Conservation (phyloP, 495 filamentous ascomycete genomes). For the Neurospora hispaniola region DNA sequence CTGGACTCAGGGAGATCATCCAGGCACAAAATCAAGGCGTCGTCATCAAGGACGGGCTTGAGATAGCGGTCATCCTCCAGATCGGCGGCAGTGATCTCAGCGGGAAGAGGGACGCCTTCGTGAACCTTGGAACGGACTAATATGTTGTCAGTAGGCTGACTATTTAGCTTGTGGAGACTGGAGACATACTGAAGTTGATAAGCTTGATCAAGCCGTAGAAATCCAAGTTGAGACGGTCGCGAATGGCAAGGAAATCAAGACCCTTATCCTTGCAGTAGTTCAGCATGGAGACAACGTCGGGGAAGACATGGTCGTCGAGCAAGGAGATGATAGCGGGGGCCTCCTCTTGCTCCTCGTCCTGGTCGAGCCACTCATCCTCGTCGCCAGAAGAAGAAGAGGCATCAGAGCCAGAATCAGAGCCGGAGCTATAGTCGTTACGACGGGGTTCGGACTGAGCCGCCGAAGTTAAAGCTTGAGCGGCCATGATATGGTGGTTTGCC, state of each 20-base stretch:
- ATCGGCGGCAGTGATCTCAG: constrained; percentile 43
- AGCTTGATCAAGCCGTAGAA: constrained; percentile 76
- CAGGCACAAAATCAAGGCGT: constrained; percentile 72
- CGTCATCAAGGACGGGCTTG: constrained; percentile 80
- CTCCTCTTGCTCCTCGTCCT: constrained; percentile 51
- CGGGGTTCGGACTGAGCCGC: constrained; percentile 1
- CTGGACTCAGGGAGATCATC: constrained; percentile 54
- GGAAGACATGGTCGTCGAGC: constrained; percentile 56
- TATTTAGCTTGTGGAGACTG: neutral
- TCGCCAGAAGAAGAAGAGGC: constrained; percentile 22
- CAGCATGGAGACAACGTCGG: constrained; percentile 56
- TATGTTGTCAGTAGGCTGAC: neutral
- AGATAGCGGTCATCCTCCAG: constrained; percentile 69
- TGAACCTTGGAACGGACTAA: constrained; percentile 33
- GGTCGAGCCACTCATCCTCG: constrained; percentile 75
- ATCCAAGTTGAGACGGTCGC: constrained; percentile 58
- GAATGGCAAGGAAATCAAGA: constrained; percentile 62
- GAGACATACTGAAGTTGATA: constrained; percentile 60
- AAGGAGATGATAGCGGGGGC: constrained; percentile 54
- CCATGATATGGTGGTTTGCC: neutral
- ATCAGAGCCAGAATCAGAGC: constrained; percentile 3
- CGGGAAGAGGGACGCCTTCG: constrained; percentile 37
- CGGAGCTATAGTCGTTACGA: constrained; percentile 6
- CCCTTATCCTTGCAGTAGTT: constrained; percentile 57
- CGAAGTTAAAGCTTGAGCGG: neutral